phyloP scores from a whole-genome alignment of 2,329 filamentous ascomycete genomes.

The Aspergillus luchuensis region DNA sequence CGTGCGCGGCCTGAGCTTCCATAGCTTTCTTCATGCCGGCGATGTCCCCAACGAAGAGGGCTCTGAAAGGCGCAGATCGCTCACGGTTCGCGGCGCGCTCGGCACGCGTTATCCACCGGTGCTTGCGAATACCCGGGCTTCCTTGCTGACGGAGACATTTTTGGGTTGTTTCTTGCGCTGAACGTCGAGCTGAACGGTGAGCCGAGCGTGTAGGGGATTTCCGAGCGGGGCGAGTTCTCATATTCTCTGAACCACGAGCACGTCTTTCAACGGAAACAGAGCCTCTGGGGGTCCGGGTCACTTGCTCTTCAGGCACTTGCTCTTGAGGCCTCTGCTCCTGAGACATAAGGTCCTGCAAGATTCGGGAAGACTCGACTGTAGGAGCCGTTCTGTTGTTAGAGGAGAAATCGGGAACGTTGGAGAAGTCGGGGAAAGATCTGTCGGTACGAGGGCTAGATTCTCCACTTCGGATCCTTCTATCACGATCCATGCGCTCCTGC shows the following conservation, averaged over 20 bases:
- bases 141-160: too few relatives aligned
- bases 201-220: too few relatives aligned
- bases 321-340: neutral
- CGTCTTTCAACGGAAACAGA: too few relatives aligned
- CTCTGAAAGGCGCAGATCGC: neutral
- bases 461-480: slow-evolving; percentile 18
- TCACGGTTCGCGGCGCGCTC: neutral
- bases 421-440: slow-evolving; percentile 21
- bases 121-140: slow-evolving; percentile 6
- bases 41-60: neutral
- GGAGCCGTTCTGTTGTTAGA: neutral
- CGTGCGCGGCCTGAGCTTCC: neutral
- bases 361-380: neutral
- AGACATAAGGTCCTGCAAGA: neutral
- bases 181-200: too few relatives aligned
- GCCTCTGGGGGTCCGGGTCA: too few relatives aligned
- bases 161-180: too few relatives aligned
- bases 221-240: neutral
- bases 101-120: neutral
- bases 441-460: slow-evolving; percentile 11
- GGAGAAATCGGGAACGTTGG: slow-evolving; percentile 13
- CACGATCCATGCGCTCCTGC: slow-evolving; percentile 13
- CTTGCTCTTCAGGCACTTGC: too few relatives aligned
- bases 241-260: too few relatives aligned
- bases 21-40: neutral